Base-by-base conservation (phyloP, 768 basidiomycete species). In the Leucosporidium creatinivorum region DNA sequence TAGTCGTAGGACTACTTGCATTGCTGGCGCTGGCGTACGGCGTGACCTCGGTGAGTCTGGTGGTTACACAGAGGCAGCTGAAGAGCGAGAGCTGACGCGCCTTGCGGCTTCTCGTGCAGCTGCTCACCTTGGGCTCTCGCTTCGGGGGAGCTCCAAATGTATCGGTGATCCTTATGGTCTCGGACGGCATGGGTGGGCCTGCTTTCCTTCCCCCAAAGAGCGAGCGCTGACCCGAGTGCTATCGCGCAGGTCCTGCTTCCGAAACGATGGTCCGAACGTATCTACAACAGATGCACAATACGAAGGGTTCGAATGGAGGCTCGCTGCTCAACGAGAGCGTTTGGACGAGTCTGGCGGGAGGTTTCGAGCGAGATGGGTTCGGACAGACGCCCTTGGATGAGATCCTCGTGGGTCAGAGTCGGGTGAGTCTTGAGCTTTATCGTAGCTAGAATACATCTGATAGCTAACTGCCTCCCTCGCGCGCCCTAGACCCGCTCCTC, bases 111-210 rank as follows among this genome's bases (percentile, higher is more conserved):
- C 1, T 49, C 36, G 64, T 62, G 2, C 57, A 39, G 17, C 2
- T 70, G 13, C 26, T 65, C 4, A 25, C 30, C 21, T 23, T 67
- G 21, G 60, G 55, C 7, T 65, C 62, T 3, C 44, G 63, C 30
- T 67, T 65, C 12, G 62, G 62, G 13, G 63, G 63, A 0, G 26
- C 25, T 12, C 56, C 55, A 0, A 60, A 25, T 28, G 19, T 70
- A 4, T 59, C 65, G 39, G 63, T 70, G 31, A 62, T 70, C 12
- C n/a, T 70, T 2, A 70, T 70, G 69, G 60, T 70, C 33, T 52
- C 52, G 28, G 59, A 65, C 39, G 66, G 66, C 5, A 64, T 70
- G 69, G 69, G 69, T 66, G 23, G 12, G 60, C 7, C 7, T 26
- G 2, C 26, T 44, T 18, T 52, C 39, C 39, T 44, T 7, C 8